Evolutionary conservation across 352 stramenopile species (phyloP), one percentile per base, ranked within the genome.

Genomic region (Pythium apleroticum): DNA sequence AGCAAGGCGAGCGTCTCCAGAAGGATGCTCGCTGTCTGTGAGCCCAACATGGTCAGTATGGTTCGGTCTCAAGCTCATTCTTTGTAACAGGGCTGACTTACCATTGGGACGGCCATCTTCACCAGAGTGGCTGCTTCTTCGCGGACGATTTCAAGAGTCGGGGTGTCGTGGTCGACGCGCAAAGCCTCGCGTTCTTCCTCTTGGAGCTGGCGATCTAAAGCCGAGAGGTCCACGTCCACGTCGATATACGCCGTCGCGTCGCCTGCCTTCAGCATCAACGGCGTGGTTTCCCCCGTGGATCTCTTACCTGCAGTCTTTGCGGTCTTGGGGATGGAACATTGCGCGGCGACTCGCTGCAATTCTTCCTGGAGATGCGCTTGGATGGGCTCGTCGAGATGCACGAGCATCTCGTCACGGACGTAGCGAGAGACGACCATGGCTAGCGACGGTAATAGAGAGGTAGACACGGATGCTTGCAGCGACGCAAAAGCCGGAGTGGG

Each of bases 331-430:
- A n/a, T n/a, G n/a, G n/a, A n/a, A n/a, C n/a, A n/a, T n/a, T 48
- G 39, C 4, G 17, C 39, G 39, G 24, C 39, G 14, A 48, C 39
- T 48, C 39, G 39, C 17, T 48, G 39, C 39, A 48, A 48, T 9
- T 48, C 39, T 48, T 48, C 39, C 39, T 48, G 39, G 39, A 48
- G 39, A 48, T 48, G 39, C 4, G 17, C 39, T 48, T 48, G 39
- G 15, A 10, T 20, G 12, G 39, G 39, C 19, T 48, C 39, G 10
- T 48, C 39, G 17, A 48, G 39, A 48, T 48, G 39, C 12, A 48
- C 39, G 17, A 48, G 39, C 39, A 48, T 48, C 39, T 48, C 39
- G 24, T 48, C 39, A 9, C 24, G 39, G 39, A 48, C 17, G 39
- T 22, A 48, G 39, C 39, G 39, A 48, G 39, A 48, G 39, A 48